Percentiles rank a stretch among this genome's conserved stretches.
These are phyloP conservation scores for Dinochytrium kinnereticum DNA, from an alignment of 371 early-diverging fungal genomes.

Conservation along the genomic window DNA sequence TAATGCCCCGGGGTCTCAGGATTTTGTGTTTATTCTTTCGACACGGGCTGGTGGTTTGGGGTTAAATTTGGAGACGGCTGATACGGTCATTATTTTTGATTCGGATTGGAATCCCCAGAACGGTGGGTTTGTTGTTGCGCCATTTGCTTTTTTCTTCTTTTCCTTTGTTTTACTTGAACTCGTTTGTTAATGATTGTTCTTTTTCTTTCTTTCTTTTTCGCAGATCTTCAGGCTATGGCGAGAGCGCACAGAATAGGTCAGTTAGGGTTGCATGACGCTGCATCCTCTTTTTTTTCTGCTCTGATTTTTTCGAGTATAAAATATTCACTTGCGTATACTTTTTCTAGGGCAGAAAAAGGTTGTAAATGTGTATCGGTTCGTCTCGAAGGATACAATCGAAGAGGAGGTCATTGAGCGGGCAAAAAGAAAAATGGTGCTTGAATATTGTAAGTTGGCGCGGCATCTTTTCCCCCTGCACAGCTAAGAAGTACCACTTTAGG, in stretches of 20 bases:
- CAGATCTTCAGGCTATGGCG: slow-evolving; percentile 99
- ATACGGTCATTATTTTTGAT: slow-evolving; percentile 99
- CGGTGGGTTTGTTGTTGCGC: slow-evolving; percentile 62
- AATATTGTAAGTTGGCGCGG: slow-evolving; percentile 69
- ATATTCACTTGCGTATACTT: not conserved
- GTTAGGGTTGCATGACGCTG: no score
- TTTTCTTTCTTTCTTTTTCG: no score
- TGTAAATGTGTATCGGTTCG: slow-evolving; percentile 98
- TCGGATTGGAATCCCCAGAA: slow-evolving; percentile 99
- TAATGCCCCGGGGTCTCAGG: slow-evolving; percentile 94
- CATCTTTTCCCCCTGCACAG: no score
- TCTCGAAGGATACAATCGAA: slow-evolving; percentile 98
- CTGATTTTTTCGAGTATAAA: not conserved
- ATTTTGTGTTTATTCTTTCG: slow-evolving; percentile 98
- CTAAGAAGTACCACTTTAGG: no score
- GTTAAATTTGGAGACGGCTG: slow-evolving; percentile 97
- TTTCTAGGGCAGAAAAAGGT: slow-evolving; percentile 93
- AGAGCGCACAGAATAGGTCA: slow-evolving; percentile 95
- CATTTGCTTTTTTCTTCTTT: no score
- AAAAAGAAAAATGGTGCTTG: slow-evolving; percentile 97
- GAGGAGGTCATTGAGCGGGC: slow-evolving; percentile 98
- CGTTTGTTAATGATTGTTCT: no score
- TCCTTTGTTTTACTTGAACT: no score
- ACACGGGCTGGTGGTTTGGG: slow-evolving; percentile 99
- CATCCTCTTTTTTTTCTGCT: no score